Conservation (phyloP, 2,329 filamentous ascomycete species). For the Neophaeococcomyces mojaviensis region DNA sequence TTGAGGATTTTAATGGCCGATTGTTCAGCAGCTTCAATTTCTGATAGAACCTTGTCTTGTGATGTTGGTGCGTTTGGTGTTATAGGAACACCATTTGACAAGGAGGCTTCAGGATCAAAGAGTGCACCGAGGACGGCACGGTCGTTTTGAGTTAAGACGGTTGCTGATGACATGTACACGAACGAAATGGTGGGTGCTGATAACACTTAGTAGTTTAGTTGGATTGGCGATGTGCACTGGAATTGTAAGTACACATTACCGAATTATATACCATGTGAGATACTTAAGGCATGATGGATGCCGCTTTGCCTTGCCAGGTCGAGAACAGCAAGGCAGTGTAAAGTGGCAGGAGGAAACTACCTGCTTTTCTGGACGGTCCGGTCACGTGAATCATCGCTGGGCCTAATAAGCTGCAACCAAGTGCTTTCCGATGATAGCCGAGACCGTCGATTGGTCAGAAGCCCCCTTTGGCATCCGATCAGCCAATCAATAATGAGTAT, state of each 20-base stretch:
- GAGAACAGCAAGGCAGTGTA: no score
- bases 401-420: no score
- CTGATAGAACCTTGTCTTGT: constrained; percentile 33
- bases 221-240: neutral
- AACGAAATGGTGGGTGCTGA: neutral
- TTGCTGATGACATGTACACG: constrained; percentile 10
- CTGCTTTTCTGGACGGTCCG: no score
- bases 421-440: no score
- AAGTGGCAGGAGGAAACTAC: no score
- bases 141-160: constrained; percentile 34
- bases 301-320: no score
- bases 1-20: constrained; percentile 33
- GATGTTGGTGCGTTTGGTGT: constrained; percentile 31
- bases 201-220: neutral
- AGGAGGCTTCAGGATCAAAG: constrained; percentile 39
- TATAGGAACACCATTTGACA: constrained; percentile 27
- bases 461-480: no score
- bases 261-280: no score
- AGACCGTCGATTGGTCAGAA: no score
- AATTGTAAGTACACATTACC: no score
- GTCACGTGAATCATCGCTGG: no score
- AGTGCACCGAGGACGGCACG: constrained; percentile 39
- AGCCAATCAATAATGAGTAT: no score
- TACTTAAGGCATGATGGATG: neutral
- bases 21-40: constrained; percentile 34